Base-by-base conservation (phyloP, 106 monocot species). In the Apostasia ramifera region DNA sequence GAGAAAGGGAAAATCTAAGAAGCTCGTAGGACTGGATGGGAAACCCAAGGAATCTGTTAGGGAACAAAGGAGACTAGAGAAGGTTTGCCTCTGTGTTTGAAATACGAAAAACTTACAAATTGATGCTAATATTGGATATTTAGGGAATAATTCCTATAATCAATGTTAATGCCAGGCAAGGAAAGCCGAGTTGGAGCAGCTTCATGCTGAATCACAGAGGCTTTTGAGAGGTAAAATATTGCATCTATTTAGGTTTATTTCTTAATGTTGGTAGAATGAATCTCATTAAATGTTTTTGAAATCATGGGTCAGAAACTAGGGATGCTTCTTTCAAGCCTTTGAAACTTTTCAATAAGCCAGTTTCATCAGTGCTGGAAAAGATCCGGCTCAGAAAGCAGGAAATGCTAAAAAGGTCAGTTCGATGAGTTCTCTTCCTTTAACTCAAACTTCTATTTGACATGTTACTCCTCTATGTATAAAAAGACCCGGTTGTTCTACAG, bases 291-390 rank as follows among this genome's bases (percentile, higher is more conserved):
- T 64, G 61, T 8, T 62, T 45, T 13, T 62, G 43, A 43, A 44
- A 45, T 62, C 13, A 13, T 41, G 12, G 4, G 5, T 11, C 69
- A 97, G 97, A 97, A 80, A 97, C 97, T 49, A 78, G 78, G 47
- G 73, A 92, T 81, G 92, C 79, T 56, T 89, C 92, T 15, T 97
- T 97, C 71, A 92, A 83, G 61, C 81, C 89, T 40, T 71, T 61
- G 1, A 72, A 79, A 1, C 26, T 79, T 67, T 82, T 84, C 63
- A 74, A 85, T 70, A 97, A 89, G 77, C 86, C 92, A n/a, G 87
- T 97, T 69, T 89, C 92, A 14, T 89, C 92, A 38, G 83, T 97
- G 61, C 41, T 97, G 67, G 87, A 92, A 75, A 97, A 89, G 81
- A 92, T 97, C 58, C 73, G 92, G 45, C 75, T 59, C 10, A 79